Evolutionary conservation across 116 monocot genomes (phyloP), one percentile per base, ranked within the genome.

Genomic region (Trichopus zeylanicus): DNA sequence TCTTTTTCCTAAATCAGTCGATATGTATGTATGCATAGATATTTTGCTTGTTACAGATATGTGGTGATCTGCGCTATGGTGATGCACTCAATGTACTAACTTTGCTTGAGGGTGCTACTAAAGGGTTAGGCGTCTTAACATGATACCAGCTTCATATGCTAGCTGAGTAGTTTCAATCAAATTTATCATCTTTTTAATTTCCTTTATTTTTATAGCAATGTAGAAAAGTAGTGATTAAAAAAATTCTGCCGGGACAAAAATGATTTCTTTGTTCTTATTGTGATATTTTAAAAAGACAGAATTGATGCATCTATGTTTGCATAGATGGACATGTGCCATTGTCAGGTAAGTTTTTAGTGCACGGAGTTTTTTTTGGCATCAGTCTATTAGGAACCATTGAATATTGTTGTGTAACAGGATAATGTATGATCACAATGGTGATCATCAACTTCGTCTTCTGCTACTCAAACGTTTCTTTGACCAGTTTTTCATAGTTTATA

Each of bases 31-130:
- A 61, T 26, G 6, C 74, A 29, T 59, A 97, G 91, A 80, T 97
- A 49, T 87, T 91, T 56, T 66, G 66, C 55, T n/a, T n/a, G n/a
- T n/a, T n/a, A n/a, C n/a, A n/a, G n/a, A 75, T 87, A 61, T 84
- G 77, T 58, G 79, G 77, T 49, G 81, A 75, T 8, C 59, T 97
- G 63, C 81, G 79, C 12, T 91, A 82, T 64, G 82, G 49, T 37
- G 91, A 97, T 65, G 84, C 85, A 3, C 52, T 80, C 25, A 90
- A 68, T 42, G 84, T 87, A 68, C 65, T 87, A 29, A 57, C 62
- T 58, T 65, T 68, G 62, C 84, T 95, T 13, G 95, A 95, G 47
- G 87, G 84, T 52, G 62, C 87, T 57, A 83, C 90, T 8, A 79
- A 73, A 66, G 72, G 95, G 90, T 90, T 60, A 67, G 74, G 26